A percentile compares a stretch with the other conserved stretches of the same genome.
Conservation (phyloP, 2,329 filamentous ascomycete species). For the Scedosporium minutisporum region DNA sequence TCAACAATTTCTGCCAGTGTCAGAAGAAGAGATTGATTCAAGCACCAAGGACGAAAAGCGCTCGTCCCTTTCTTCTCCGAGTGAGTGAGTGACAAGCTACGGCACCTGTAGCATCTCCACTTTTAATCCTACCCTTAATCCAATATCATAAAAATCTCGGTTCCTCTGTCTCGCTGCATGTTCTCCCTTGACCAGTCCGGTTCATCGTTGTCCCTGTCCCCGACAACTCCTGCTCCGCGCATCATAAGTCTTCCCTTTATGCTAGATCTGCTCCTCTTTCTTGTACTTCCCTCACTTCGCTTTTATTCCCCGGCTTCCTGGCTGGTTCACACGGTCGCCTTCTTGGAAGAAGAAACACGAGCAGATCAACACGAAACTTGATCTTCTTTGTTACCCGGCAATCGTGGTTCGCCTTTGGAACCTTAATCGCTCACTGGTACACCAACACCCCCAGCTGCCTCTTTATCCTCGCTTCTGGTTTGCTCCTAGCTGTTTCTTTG, state of each 20-base stretch:
- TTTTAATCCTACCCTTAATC: slow-evolving; percentile 15
- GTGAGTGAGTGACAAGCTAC: slow-evolving; percentile 1
- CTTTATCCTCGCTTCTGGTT: neutral
- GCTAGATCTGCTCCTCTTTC: slow-evolving; percentile 11
- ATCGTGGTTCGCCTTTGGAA: slow-evolving; percentile 1
- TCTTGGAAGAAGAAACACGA: slow-evolving; percentile 3
- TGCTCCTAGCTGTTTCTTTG: neutral
- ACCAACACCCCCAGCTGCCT: neutral
- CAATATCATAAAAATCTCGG: slow-evolving; percentile 14
- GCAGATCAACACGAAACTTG: slow-evolving; percentile 6
- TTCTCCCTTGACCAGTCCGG: slow-evolving; percentile 14
- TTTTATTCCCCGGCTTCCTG: slow-evolving; percentile 3
- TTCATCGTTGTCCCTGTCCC: slow-evolving; percentile 14
- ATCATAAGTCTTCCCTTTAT: slow-evolving; percentile 5
- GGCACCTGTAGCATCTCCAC: slow-evolving; percentile 10
- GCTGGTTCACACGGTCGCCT: slow-evolving; percentile 18
- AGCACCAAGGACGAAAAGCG: neutral
- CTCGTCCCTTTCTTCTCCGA: neutral
- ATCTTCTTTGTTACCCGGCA: slow-evolving; percentile 1
- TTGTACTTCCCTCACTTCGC: slow-evolving; percentile 12
- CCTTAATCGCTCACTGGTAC: neutral
- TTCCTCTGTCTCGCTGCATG: slow-evolving; percentile 16
- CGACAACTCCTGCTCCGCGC: neutral
- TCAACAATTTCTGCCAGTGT: neutral
- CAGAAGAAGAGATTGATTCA: neutral